Conservation (phyloP, 805 yeast genomes). For the Candida patagonica region DNA sequence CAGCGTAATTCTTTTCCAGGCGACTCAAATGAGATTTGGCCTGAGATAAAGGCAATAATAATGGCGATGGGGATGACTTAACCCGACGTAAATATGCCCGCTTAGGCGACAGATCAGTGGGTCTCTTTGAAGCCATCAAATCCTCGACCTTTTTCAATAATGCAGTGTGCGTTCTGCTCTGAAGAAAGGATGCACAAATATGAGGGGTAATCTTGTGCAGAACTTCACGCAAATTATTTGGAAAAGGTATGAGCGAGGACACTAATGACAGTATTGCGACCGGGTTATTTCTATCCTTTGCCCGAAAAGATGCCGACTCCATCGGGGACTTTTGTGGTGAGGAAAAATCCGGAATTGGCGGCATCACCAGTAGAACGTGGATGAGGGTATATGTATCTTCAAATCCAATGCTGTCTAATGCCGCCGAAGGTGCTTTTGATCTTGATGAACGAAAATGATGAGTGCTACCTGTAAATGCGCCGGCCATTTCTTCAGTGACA, state of each 20-base stretch:
- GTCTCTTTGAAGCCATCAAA: neutral
- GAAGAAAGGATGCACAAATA: constrained; percentile 22
- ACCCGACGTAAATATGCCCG: neutral
- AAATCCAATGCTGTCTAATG: constrained; percentile 25
- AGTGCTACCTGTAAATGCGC: constrained; percentile 18
- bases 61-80: constrained; percentile 1
- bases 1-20: too few species aligned
- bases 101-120: neutral
- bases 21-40: neutral
- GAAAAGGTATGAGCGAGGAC: constrained; percentile 26
- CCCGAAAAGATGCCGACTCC: too few species aligned
- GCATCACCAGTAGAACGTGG: constrained; percentile 25
- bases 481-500: constrained; percentile 13
- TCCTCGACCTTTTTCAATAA: constrained; percentile 18
- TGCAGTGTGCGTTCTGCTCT: constrained; percentile 22
- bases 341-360: constrained; percentile 10
- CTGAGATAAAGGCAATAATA: neutral
- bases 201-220: constrained; percentile 24
- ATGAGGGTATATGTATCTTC: constrained; percentile 25
- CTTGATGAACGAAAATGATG: constrained; percentile 5
- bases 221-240: constrained; percentile 17
- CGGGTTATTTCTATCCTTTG: constrained; percentile 18
- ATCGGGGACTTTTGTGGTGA: neutral
- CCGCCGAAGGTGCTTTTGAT: constrained; percentile 7
- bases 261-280: constrained; percentile 25